Percentiles rank a stretch among this genome's conserved stretches.
Evolutionary conservation across 805 yeast species (phyloP).

Genomic region (Zygotorulaspora chibaensis): DNA sequence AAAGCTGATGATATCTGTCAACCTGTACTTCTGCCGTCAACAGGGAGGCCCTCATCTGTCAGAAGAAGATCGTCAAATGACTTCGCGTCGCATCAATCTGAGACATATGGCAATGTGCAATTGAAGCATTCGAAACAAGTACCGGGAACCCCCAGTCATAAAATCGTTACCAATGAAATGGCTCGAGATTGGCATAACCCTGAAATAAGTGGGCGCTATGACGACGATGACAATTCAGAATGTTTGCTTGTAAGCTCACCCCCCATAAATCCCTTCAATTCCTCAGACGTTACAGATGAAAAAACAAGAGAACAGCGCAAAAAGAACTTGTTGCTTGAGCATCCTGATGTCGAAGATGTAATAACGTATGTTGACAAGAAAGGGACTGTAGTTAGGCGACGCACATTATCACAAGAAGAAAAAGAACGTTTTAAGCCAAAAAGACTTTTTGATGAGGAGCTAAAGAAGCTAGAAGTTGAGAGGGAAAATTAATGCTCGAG

Average conservation of each 20-base stretch:
- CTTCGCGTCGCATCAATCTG: slow-evolving; percentile 9
- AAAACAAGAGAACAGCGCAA: slow-evolving; percentile 16
- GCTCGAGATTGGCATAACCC: slow-evolving; percentile 36
- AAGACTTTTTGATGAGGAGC: slow-evolving; percentile 23
- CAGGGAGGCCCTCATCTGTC: slow-evolving; percentile 22
- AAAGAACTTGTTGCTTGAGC: slow-evolving; percentile 13
- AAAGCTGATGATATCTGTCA: slow-evolving; percentile 4
- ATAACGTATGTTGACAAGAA: slow-evolving; percentile 32
- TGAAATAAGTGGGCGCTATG: slow-evolving; percentile 13
- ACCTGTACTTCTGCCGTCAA: slow-evolving; percentile 16
- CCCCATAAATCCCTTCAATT: slow-evolving; percentile 17
- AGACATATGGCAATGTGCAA: slow-evolving; percentile 13
- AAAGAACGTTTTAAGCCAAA: slow-evolving; percentile 28
- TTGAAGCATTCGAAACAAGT: slow-evolving; percentile 17
- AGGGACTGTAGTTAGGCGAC: slow-evolving; percentile 31
- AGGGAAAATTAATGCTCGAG: neutral
- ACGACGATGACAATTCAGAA: slow-evolving; percentile 10
- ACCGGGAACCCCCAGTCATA: slow-evolving; percentile 38
- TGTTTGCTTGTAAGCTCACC: neutral
- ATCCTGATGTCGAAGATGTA: slow-evolving; percentile 25
- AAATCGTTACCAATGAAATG: slow-evolving; percentile 32
- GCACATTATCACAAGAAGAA: slow-evolving; percentile 22
- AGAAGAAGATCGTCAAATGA: slow-evolving; percentile 12
- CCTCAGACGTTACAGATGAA: slow-evolving; percentile 11
- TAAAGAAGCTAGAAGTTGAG: slow-evolving; percentile 11